Percentiles rank a stretch among this genome's conserved stretches.
phyloP scores from a whole-genome alignment of 257 asterid species.

The Ballota nigra region DNA sequence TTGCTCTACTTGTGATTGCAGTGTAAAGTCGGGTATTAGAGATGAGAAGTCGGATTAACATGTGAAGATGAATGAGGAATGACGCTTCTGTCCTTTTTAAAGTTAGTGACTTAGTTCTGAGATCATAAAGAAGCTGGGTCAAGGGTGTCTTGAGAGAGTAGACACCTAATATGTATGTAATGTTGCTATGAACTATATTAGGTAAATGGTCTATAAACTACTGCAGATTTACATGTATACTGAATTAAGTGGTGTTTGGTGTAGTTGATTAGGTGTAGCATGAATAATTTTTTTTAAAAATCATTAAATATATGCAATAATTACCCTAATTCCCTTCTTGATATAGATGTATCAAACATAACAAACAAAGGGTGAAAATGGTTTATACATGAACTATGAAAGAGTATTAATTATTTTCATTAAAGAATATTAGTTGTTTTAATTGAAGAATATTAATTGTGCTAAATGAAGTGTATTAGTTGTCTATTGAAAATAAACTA shows the following conservation, averaged over 20 bases:
- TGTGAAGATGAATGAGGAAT: background rate
- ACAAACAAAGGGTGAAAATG: too few relatives aligned
- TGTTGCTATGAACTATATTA: background rate
- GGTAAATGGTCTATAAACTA: background rate
- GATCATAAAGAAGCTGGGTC: background rate
- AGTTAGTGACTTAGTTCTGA: background rate
- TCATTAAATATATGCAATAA: background rate
- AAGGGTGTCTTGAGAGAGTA: too few relatives aligned
- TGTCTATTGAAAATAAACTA: too few relatives aligned
- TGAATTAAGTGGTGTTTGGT: background rate
- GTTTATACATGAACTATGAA: too few relatives aligned
- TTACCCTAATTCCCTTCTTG: background rate
- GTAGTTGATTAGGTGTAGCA: background rate
- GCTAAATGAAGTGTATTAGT: too few relatives aligned
- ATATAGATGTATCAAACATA: background rate
- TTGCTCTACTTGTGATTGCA: background rate
- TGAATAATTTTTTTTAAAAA: background rate
- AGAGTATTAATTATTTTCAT: too few relatives aligned
- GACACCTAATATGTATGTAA: background rate
- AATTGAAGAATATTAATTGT: too few relatives aligned
- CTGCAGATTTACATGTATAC: background rate
- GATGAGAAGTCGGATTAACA: background rate
- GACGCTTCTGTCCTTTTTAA: background rate
- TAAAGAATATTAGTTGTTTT: too few relatives aligned
- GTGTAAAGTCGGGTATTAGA: background rate